Base-by-base conservation (phyloP, 1,139 yeast species). In the Candida pseudocylindracea region DNA sequence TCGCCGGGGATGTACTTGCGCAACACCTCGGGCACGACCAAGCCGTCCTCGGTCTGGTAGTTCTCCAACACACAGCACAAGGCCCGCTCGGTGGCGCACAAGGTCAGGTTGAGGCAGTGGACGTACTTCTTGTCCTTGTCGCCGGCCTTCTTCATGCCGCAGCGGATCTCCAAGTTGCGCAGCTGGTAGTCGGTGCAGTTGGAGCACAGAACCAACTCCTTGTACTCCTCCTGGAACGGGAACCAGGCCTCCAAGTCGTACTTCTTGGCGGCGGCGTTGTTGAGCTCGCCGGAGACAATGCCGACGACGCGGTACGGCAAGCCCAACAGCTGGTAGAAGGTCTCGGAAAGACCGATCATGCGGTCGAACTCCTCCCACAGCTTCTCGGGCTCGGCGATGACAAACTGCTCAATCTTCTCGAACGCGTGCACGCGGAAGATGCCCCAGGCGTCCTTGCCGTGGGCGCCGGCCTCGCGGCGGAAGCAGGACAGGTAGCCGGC, bases 391-490 rank as follows among this genome's bases (percentile, higher is more conserved):
- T 88, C 98, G 37, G 96, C 75, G 46, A 88, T 57, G 42, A 79
- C 78, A 51, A 85, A 88, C 59, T 91, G 98, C 62, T 88, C 99
- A 48, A 88, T 81, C 61, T 88, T 88, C 60, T 91, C 98, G 50
- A 88, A 88, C 36, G 93, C 93, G 53, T 88, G 99, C 37, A 88
- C 98, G 59, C 99, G 75, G 72, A 88, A 88, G 44, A 91, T 85
- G 58, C 99, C 98, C 98, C 99, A 91, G 32, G 99, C 98, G 51
- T 88, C 99, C 57, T 88, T 88, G 55, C 99, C 99, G 50, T 88
- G 96, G 40, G 94, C 75, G 43, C 99, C 99, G 38, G 99, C 98
- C 63, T 88, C 99, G 60, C 98, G 80, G 59, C 99, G 78, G 72
- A 88, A 88, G 71, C 98, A 88, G 34, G 94, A 78, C 27, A 96